Percentiles rank a stretch among this genome's conserved stretches.
These are phyloP conservation scores for Fusarium sororula DNA, from an alignment of 2,329 filamentous ascomycete genomes.

Conservation along the genomic window DNA sequence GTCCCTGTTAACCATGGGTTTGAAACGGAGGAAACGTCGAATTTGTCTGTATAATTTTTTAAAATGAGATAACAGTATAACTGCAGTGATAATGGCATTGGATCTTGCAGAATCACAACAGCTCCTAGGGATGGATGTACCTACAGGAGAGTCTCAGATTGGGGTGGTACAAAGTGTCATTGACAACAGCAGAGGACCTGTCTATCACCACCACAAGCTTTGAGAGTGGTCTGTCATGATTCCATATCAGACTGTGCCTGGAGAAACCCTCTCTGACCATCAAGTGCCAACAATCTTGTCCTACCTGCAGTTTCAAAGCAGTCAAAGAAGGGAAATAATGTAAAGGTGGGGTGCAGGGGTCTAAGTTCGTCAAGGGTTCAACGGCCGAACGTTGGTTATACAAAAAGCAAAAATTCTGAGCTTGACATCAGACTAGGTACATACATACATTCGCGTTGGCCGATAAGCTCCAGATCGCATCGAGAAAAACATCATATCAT, in stretches of 20 bases:
- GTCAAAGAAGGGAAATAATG: not conserved
- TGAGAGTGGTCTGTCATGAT: not conserved
- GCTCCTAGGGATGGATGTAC: not conserved
- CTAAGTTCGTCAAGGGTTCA: constrained; percentile 18
- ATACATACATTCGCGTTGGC: not conserved
- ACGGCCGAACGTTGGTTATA: not conserved
- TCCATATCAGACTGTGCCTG: constrained; percentile 4
- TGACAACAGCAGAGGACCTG: not conserved
- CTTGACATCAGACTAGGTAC: not conserved
- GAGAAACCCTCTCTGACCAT: not conserved
- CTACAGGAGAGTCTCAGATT: not conserved
- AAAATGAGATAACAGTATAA: not conserved
- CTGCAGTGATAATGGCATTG: not conserved
- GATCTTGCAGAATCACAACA: not conserved
- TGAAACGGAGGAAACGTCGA: constrained; percentile 10
- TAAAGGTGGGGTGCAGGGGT: constrained; percentile 14
- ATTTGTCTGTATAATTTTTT: not conserved
- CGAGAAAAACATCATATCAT: not conserved
- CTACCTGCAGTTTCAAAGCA: not conserved
- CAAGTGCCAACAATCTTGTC: constrained; percentile 13
- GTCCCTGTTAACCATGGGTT: not conserved
- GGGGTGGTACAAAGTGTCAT: not conserved
- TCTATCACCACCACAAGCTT: not conserved
- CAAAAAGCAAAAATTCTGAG: constrained; percentile 1
- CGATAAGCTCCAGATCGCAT: not conserved